Evolutionary conservation across 495 filamentous ascomycete species (phyloP).

Genomic region (Xylaria bambusicola): DNA sequence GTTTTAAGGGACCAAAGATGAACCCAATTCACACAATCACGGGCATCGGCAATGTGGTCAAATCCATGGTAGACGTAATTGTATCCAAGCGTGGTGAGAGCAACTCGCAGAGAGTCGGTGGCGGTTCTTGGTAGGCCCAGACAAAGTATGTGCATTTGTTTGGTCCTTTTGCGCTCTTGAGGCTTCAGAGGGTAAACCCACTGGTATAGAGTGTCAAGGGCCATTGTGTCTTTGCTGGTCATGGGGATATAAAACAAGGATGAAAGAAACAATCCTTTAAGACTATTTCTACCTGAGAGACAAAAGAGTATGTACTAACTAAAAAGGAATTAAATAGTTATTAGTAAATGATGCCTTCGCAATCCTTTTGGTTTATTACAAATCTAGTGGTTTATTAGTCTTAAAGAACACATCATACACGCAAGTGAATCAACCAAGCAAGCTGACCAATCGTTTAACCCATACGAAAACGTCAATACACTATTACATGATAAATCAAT

Average conservation of each 20-base stretch:
- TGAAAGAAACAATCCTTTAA: too few relatives aligned
- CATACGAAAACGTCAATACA: too few relatives aligned
- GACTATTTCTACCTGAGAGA: too few relatives aligned
- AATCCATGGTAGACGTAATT: conserved; percentile 69
- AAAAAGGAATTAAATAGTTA: too few relatives aligned
- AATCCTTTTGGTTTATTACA: too few relatives aligned
- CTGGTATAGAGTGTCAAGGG: neutral
- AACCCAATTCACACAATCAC: neutral
- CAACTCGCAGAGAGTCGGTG: conserved; percentile 64
- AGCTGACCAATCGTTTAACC: too few relatives aligned
- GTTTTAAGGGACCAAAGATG: neutral
- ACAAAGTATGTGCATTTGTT: conserved; percentile 65
- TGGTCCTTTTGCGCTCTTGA: conserved; percentile 45
- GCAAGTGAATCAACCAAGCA: too few relatives aligned
- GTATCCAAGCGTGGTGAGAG: conserved; percentile 62
- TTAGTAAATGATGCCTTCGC: too few relatives aligned
- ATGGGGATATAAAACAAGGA: neutral
- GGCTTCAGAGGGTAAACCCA: neutral
- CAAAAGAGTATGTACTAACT: too few relatives aligned
- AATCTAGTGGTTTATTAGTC: too few relatives aligned
- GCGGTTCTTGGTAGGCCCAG: conserved; percentile 64
- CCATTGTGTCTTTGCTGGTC: neutral
- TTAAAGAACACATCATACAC: too few relatives aligned
- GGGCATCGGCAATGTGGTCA: conserved; percentile 59
- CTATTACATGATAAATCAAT: too few relatives aligned